Base-by-base conservation (phyloP, 192 early-diverging fungal species). In the Coemansia sp. region DNA sequence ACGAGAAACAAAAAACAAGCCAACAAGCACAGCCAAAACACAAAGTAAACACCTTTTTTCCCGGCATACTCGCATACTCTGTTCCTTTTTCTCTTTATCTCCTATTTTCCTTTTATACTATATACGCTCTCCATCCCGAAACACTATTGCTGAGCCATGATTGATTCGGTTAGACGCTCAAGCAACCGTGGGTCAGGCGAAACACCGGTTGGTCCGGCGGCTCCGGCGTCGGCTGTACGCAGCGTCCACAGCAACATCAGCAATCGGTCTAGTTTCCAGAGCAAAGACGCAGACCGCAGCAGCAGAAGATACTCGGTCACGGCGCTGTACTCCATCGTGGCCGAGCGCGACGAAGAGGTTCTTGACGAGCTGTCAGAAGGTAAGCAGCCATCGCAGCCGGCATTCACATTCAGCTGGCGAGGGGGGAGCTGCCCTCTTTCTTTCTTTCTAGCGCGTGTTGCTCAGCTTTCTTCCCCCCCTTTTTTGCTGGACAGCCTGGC, bases 321-420 rank as follows among this genome's bases (percentile, higher is more conserved):
- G 20, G 85, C 85, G 22, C 80, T 91, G 18, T 91, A 89, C 59
- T 91, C 89, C 13, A 89, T 91, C 76, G 89, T 89, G 9, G 91
- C 94, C 18, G 93, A 96, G 71, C 92, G 93, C 69, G 94, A 96
- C 70, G 88, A 88, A 27, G 94, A 94, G 71, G 90, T 94, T 20
- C 91, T 93, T 58, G 94, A 96, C 83, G 94, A 94, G 61, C 88
- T 96, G 35, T 91, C 94, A 19, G 83, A 86, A 82, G 90, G 92
- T 91, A 86, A 60, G 62, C 4, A 51, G 9, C n/a, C 10, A n/a
- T n/a, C n/a, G n/a, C n/a, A n/a, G n/a, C n/a, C n/a, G 34, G n/a
- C n/a, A n/a, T n/a, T n/a, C n/a, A n/a, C n/a, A n/a, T n/a, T n/a
- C n/a, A n/a, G n/a, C n/a, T n/a, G n/a, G n/a, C n/a, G n/a, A n/a